A percentile compares a stretch with the other conserved stretches of the same genome.
phyloP scores from a whole-genome alignment of 495 filamentous ascomycete genomes.

The Penicillium fimorum region DNA sequence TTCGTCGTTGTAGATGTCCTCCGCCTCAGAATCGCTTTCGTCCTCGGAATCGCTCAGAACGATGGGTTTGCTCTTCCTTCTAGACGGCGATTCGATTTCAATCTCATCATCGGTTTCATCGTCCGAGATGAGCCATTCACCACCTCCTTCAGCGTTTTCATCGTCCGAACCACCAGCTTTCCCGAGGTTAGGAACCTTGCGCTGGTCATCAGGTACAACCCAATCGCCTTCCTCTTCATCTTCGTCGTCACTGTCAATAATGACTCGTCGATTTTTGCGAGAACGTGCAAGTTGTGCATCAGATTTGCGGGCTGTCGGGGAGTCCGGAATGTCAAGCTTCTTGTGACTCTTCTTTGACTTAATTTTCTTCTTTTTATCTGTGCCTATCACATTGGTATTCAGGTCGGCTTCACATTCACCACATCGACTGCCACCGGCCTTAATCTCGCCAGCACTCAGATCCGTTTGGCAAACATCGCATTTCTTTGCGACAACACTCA shows the following conservation, averaged over 20 bases:
- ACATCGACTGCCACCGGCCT: conserved; percentile 63
- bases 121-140: conserved; percentile 70
- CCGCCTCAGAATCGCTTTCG: conserved; percentile 31
- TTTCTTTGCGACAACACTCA: conserved; percentile 76
- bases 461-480: conserved; percentile 86
- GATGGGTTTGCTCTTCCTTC: conserved; percentile 22
- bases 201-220: conserved; percentile 67
- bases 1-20: conserved; percentile 43
- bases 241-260: conserved; percentile 66
- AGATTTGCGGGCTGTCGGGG: conserved; percentile 18
- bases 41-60: conserved; percentile 24
- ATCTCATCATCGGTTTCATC: conserved; percentile 54
- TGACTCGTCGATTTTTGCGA: conserved; percentile 50
- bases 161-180: conserved; percentile 80
- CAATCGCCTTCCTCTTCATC: conserved; percentile 72
- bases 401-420: conserved; percentile 70
- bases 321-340: conserved; percentile 21
- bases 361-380: conserved; percentile 46
- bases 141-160: conserved; percentile 81
- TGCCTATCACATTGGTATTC: conserved; percentile 37
- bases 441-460: conserved; percentile 57
- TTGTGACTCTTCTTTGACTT: conserved; percentile 39
- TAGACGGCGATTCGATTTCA: conserved; percentile 38
- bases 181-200: conserved; percentile 57
- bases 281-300: conserved; percentile 38